Evolutionary conservation across 768 basidiomycete species (phyloP), one percentile per base, ranked within the genome.

Genomic region (Kwoniella pini): DNA sequence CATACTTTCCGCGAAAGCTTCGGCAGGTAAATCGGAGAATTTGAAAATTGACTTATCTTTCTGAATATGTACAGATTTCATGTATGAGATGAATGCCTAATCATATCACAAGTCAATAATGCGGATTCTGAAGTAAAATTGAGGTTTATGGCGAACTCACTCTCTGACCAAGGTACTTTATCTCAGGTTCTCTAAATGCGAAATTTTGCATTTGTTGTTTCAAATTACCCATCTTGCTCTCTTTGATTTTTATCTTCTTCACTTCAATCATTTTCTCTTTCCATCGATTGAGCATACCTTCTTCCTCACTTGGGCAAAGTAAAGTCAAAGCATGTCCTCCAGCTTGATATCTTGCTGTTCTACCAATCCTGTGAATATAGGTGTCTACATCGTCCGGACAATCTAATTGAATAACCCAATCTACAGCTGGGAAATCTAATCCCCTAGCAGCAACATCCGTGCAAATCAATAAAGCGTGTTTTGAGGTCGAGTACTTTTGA

Each of bases 371-470:
- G 76, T 99, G 95, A 39, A 99, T 91, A 77, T 99, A 97, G 11
- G 93, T 99, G 48, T 96, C 93, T 4, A 88, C 91, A 71, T 99
- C 95, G 79, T 99, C 95, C 0, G 95, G 95, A 2, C 90, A 91
- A 77, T 99, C 95, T 12, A 93, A 81, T 76, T 99, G 95, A 27
- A 99, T 75, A 1, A 99, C 95, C 95, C 95, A 98, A 77, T 96
- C 91, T 21, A 99, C 87, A 0, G 89, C 84, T 3, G 96, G 95
- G 79, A 99, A 99, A 79, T 99, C 95, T 57, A 98, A 82, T 1
- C 95, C 95, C 59, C 95, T 87, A 4, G 95, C 91, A 33, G 95
- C 95, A 61, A 99, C 88, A 74, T 99, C 95, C 11, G 95, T 99
- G 17, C 94, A 93, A 69, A 99, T 88, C 21, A 98, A 82, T 5